Evolutionary conservation across 176 grass and related monocot species (phyloP).

Genomic region (Ensete glaucum): DNA sequence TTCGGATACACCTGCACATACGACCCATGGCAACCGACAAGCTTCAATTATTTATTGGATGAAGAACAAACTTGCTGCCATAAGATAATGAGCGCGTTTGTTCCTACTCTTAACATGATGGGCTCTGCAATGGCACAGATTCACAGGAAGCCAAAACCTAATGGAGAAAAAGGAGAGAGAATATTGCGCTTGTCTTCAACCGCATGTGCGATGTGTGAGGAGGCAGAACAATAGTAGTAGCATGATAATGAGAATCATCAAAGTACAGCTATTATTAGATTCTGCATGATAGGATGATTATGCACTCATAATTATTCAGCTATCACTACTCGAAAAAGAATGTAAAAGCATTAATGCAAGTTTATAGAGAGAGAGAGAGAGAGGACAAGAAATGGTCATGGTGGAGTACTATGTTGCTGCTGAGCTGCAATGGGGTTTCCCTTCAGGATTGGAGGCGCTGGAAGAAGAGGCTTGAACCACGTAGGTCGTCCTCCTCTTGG

Average conservation of each 20-base stretch:
- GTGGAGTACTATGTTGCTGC: not conserved
- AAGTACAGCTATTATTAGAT: too few relatives aligned
- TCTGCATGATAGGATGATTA: not conserved
- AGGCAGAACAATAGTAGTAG: too few relatives aligned
- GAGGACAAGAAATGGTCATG: not conserved
- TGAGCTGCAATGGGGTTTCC: not conserved
- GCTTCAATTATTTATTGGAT: too few relatives aligned
- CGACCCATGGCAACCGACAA: too few relatives aligned
- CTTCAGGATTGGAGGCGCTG: constrained; percentile 1
- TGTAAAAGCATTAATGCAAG: not conserved
- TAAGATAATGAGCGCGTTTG: too few relatives aligned
- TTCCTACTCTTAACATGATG: too few relatives aligned
- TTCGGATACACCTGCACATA: too few relatives aligned
- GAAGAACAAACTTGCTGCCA: too few relatives aligned
- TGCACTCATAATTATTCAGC: not conserved
- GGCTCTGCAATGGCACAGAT: not conserved
- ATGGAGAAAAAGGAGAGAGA: too few relatives aligned
- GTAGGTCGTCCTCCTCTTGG: not conserved
- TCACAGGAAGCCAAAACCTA: not conserved
- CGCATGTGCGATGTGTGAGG: too few relatives aligned
- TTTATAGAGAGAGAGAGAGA: not conserved
- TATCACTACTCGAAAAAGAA: not conserved
- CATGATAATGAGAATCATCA: too few relatives aligned
- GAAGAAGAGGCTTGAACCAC: not conserved
- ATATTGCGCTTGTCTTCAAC: too few relatives aligned